Conservation (phyloP, 108 stramenopile species). For the Pseudonitzschia multiseries region DNA sequence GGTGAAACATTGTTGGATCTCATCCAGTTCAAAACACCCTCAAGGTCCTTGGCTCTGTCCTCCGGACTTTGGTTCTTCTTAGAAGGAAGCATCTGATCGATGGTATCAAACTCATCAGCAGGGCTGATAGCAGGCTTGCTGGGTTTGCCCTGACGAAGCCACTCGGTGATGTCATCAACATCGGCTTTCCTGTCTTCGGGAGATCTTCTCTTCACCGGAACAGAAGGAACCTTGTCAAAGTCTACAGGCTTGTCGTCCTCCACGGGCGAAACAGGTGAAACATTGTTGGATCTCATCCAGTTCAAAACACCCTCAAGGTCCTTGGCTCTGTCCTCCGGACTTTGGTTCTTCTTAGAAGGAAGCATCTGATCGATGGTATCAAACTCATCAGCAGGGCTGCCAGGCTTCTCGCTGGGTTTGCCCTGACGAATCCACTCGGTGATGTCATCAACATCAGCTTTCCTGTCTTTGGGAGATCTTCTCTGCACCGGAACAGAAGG, state of each 20-base stretch:
- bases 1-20: slow-evolving; percentile 11
- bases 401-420: slow-evolving; percentile 10
- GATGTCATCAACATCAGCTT: slow-evolving; percentile 25
- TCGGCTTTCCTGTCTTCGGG: slow-evolving; percentile 31
- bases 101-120: slow-evolving; percentile 16
- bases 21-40: slow-evolving; percentile 11
- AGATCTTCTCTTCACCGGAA: slow-evolving; percentile 12
- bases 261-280: not conserved
- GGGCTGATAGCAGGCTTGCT: slow-evolving; percentile 27
- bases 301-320: slow-evolving; percentile 36
- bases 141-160: slow-evolving; percentile 36
- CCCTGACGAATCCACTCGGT: slow-evolving; percentile 22
- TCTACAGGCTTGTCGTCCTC: not conserved
- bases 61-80: slow-evolving; percentile 23
- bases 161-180: slow-evolving; percentile 28
- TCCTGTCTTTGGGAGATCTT: slow-evolving; percentile 17
- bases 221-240: slow-evolving; percentile 5
- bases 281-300: slow-evolving; percentile 30
- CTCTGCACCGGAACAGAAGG: slow-evolving; percentile 10
- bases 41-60: slow-evolving; percentile 26
- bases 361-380: slow-evolving; percentile 25
- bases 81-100: slow-evolving; percentile 32
- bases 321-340: slow-evolving; percentile 27
- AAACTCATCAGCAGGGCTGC: slow-evolving; percentile 9
- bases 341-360: slow-evolving; percentile 23